These are phyloP conservation scores for Dioscorea alata DNA, from an alignment of 106 monocot species.

Conservation along the genomic window DNA sequence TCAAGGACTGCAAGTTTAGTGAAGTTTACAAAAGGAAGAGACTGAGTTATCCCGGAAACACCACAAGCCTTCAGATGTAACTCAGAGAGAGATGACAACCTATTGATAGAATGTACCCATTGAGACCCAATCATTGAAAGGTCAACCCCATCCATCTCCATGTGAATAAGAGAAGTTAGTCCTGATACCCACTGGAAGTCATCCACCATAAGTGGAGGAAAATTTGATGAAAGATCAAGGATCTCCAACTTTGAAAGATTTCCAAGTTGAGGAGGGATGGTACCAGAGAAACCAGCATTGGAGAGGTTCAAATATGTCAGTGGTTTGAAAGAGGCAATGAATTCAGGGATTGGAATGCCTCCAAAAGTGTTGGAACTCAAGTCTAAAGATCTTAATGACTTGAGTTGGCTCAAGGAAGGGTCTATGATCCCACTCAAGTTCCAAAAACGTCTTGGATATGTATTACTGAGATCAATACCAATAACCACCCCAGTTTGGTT, in stretches of 20 bases:
- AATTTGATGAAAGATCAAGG: constrained; percentile 20
- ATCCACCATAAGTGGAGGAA: neutral
- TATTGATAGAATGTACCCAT: neutral
- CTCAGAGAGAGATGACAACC: constrained; percentile 4
- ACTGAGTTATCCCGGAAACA: neutral
- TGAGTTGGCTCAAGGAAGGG: constrained; percentile 23
- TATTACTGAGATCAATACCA: constrained; percentile 23
- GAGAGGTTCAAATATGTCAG: constrained; percentile 26
- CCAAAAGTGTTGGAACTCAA: constrained; percentile 38
- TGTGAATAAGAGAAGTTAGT: constrained; percentile 14
- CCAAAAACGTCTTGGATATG: neutral
- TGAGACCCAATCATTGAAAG: constrained; percentile 3
- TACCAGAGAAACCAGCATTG: constrained; percentile 11
- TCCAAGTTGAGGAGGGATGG: constrained; percentile 16
- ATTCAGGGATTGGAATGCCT: constrained; percentile 23
- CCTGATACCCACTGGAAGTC: constrained; percentile 17
- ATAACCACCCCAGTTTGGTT: constrained; percentile 21
- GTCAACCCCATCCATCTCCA: constrained; percentile 3
- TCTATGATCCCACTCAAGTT: constrained; percentile 16
- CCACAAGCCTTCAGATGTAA: neutral
- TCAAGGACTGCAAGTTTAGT: constrained; percentile 10
- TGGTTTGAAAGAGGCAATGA: constrained; percentile 15
- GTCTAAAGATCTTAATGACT: constrained; percentile 21
- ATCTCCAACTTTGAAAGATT: constrained; percentile 14
- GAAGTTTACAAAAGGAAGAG: constrained; percentile 4